Base-by-base conservation (phyloP, 129 eudicot species). In the Centella asiatica region DNA sequence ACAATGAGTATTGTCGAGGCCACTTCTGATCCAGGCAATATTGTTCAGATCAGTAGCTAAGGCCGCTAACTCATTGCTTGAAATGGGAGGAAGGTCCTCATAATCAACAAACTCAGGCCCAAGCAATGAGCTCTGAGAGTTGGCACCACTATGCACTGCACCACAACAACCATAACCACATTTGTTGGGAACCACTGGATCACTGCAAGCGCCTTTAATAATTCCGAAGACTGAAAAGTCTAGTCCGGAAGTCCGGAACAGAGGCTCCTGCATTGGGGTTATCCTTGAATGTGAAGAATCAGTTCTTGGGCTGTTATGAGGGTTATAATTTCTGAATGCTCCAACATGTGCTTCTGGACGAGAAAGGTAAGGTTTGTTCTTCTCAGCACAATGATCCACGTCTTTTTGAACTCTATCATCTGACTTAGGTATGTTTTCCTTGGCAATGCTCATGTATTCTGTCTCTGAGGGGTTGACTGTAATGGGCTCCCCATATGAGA, bases 91-190 rank as follows among this genome's bases (percentile, higher is more conserved):
- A 55, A 70, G 73, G 44, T 87, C 89, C 48, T 87, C 94, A 60
- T 78, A 84, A 6, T 87, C 96, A 46, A 82, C 75, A 47, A 89
- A 89, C 60, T 89, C 95, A 2, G 83, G 83, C n/a, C 95, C 97
- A 65, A 80, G 53, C 51, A 89, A 62, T 1, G 87, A 82, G 18
- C 67, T 70, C 31, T 39, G 54, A 26, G 81, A 23, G 56, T 65
- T 3, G 39, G 52, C 34, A 48, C 24, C 51, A 51, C 44, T 61
- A 45, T 72, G 39, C 51, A 68, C 72, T 12, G 76, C 54, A 62
- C 80, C 54, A 62, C 80, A 84, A 57, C 96, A 88, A 68, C 96
- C 94, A 73, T 88, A 78, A 60, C 96, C 86, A 64, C 97, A 89
- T 27, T 40, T 73, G 34, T 67, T 44, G 40, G 95, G 95, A 57